Conservation (phyloP, 768 basidiomycete species). For the Russula earlei region DNA sequence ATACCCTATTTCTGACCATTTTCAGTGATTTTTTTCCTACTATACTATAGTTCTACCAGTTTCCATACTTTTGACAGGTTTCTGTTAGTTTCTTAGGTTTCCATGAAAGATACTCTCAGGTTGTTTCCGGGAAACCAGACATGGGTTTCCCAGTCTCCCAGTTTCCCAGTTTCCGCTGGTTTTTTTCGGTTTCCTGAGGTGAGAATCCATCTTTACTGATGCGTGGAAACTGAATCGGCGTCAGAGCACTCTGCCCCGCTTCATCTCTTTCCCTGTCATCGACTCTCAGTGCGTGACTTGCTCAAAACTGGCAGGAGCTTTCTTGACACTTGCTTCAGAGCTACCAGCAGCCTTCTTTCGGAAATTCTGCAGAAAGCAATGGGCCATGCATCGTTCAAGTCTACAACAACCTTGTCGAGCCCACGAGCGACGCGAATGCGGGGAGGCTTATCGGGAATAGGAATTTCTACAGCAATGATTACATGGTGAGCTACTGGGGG, state of each 20-base stretch:
- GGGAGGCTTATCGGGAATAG: constrained; percentile 26
- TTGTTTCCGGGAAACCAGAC: no score
- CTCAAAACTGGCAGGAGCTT: background rate
- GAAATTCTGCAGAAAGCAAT: constrained; percentile 24
- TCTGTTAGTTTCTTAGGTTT: no score
- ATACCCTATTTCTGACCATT: no score
- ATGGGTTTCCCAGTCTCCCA: no score
- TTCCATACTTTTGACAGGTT: no score
- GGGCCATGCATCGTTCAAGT: constrained; percentile 18
- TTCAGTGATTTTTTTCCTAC: no score
- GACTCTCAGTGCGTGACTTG: constrained; percentile 32
- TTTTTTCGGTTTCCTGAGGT: no score
- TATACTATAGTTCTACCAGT: no score
- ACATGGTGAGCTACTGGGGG: constrained; percentile 25
- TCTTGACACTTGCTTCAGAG: constrained; percentile 14
- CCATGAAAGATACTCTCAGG: no score
- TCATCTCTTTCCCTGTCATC: constrained; percentile 55
- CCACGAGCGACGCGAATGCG: constrained; percentile 24
- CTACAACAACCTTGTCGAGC: constrained; percentile 15
- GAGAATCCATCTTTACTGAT: no score
- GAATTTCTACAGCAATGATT: constrained; percentile 28
- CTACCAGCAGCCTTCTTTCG: constrained; percentile 23
- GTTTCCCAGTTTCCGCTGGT: no score
- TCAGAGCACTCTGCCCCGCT: constrained; percentile 54
- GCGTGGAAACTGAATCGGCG: background rate